Evolutionary conservation across 2,329 filamentous ascomycete species (phyloP).

Genomic region (Colletotrichum kahawae): DNA sequence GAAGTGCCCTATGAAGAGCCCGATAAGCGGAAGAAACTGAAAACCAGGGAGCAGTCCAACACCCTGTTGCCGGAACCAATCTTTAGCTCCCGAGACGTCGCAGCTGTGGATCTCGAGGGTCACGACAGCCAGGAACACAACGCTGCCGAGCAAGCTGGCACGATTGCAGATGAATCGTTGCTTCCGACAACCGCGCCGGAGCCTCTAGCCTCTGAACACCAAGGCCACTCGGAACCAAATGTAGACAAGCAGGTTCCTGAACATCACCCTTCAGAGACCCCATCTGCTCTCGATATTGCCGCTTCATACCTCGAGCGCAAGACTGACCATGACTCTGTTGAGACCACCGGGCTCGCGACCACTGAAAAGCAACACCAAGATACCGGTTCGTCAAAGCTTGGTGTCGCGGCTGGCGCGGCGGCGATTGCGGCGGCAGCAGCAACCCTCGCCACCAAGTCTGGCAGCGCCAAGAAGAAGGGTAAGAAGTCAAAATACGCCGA

Average conservation of each 20-base stretch:
- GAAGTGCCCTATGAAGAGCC: slow-evolving; percentile 41
- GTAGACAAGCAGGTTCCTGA: background rate
- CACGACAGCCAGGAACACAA: background rate
- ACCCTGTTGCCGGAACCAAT: slow-evolving; percentile 30
- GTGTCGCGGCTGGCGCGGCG: slow-evolving; percentile 28
- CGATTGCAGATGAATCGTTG: background rate
- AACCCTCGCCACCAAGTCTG: slow-evolving; percentile 35
- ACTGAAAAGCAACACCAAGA: background rate
- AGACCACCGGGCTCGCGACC: background rate
- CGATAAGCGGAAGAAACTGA: slow-evolving; percentile 38
- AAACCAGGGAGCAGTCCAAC: slow-evolving; percentile 30
- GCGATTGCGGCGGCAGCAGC: slow-evolving; percentile 33
- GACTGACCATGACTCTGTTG: background rate
- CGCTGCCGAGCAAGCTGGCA: background rate
- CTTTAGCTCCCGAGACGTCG: slow-evolving; percentile 27
- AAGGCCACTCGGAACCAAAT: background rate
- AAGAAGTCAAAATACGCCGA: slow-evolving; percentile 42
- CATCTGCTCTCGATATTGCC: slow-evolving; percentile 27
- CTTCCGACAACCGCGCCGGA: background rate
- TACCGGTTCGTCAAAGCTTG: background rate
- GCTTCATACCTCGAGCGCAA: slow-evolving; percentile 25
- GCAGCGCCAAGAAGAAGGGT: slow-evolving; percentile 35
- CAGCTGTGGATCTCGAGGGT: slow-evolving; percentile 23
- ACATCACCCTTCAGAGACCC: background rate
- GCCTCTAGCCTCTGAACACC: background rate